Evolutionary conservation across 1,284 basidiomycete species (phyloP), one percentile per base, ranked within the genome.

Genomic region (Athelia psychrophila): DNA sequence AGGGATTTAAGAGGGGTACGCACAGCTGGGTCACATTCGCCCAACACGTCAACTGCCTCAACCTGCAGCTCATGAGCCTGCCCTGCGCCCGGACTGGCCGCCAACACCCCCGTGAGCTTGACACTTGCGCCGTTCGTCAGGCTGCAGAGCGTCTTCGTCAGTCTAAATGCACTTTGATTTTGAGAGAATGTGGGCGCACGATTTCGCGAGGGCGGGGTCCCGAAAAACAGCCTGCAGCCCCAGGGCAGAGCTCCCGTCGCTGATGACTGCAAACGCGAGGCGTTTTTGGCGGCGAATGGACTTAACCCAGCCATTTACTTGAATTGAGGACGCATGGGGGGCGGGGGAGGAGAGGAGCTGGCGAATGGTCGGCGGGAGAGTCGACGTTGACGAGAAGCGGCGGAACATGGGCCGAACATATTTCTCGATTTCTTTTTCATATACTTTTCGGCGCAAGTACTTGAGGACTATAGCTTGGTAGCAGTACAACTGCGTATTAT

Each of bases 231-330:
- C 89, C 67, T 98, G 95, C 15, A 96, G 62, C 1, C 81, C 82
- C 19, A 75, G 68, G 6, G 76, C 61, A 1, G 79, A 82, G 50
- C 87, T 91, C 2, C 94, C 94, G 68, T 98, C 95, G 48, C 81
- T 84, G 50, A 97, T 68, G 42, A 91, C 86, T 0, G 86, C 87
- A 62, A 97, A 97, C 0, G 91, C 78, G 25, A 95, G 77, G 51
- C 86, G 86, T 75, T 96, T 96, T 71, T 95, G 93, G 30, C 81
- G 80, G 38, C 94, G 80, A 44, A 95, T 78, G 1, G 88, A 90
- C 62, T 86, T 88, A 50, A 97, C 76, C 91, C 93, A 96, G 45
- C 92, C 93, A 54, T 84, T 77, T 20, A 89, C 68, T 19, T 72
- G 49, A 12, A 78, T 22, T 13, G 33, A 35, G n/a, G 33, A 35